A percentile compares a stretch with the other conserved stretches of the same genome.
These are phyloP conservation scores for Pyrenophora seminiperda DNA, from an alignment of 2,329 filamentous ascomycete genomes.

Conservation along the genomic window DNA sequence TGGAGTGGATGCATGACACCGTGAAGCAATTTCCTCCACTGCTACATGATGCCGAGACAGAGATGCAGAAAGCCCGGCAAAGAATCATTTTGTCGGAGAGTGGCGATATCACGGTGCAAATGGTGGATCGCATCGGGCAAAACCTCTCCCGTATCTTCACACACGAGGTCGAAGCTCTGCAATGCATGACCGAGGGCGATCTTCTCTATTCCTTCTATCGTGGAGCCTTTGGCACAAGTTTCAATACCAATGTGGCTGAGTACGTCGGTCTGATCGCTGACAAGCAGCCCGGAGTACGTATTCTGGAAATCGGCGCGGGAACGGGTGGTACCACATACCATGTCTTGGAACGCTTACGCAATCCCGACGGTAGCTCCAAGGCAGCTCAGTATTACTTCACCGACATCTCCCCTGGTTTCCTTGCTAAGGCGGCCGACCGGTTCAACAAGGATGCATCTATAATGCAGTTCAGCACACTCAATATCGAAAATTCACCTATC, in stretches of 20 bases:
- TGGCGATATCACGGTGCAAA: slow-evolving; percentile 11
- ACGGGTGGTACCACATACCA: slow-evolving; percentile 10
- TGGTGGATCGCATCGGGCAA: slow-evolving; percentile 11
- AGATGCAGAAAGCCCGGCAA: slow-evolving; percentile 9
- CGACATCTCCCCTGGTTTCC: slow-evolving; percentile 11
- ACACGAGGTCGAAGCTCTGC: slow-evolving; percentile 9
- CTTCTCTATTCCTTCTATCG: slow-evolving; percentile 11
- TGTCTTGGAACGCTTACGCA: slow-evolving; percentile 10
- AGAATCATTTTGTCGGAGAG: slow-evolving; percentile 8
- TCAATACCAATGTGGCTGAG: slow-evolving; percentile 11
- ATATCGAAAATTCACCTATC: slow-evolving; percentile 6
- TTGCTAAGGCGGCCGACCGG: slow-evolving; percentile 6
- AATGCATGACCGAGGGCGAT: slow-evolving; percentile 12
- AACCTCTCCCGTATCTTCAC: slow-evolving; percentile 10
- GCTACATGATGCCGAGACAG: slow-evolving; percentile 1
- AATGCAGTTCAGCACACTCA: slow-evolving; percentile 10
- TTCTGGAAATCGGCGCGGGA: slow-evolving; percentile 12
- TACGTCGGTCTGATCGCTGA: slow-evolving; percentile 11
- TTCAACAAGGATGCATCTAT: slow-evolving; percentile 6
- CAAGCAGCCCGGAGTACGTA: slow-evolving; percentile 7
- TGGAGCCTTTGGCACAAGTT: slow-evolving; percentile 8
- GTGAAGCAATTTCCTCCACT: slow-evolving; percentile 7
- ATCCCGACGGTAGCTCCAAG: slow-evolving; percentile 7
- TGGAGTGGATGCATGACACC: slow-evolving; percentile 12
- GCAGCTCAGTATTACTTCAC: slow-evolving; percentile 11